Percentiles rank a stretch among this genome's conserved stretches.
phyloP scores from a whole-genome alignment of 2,329 filamentous ascomycete species.

The Nannizziopsis barbatae region DNA sequence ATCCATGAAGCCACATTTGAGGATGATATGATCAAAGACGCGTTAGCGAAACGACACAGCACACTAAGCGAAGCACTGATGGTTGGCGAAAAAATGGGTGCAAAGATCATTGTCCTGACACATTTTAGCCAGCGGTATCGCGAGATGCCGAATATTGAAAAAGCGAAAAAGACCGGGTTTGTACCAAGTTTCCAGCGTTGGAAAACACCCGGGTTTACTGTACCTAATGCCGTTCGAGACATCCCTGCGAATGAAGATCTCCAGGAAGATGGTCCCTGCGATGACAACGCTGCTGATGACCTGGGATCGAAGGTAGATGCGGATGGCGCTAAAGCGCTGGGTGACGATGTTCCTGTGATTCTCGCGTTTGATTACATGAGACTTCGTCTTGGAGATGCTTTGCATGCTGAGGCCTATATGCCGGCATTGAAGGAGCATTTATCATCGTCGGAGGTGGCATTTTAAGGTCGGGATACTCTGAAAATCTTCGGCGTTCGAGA shows the following conservation, averaged over 20 bases:
- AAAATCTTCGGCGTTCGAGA: no score
- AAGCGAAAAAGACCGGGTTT: conserved; percentile 4
- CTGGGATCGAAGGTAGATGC: neutral
- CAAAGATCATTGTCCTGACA: conserved; percentile 69
- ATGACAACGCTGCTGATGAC: neutral
- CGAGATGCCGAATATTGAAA: conserved; percentile 38
- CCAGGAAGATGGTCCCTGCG: neutral
- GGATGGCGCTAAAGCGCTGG: neutral
- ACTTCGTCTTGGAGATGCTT: conserved; percentile 48
- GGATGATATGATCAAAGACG: conserved; percentile 68
- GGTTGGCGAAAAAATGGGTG: conserved; percentile 67
- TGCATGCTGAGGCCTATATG: conserved; percentile 46
- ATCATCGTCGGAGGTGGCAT: conserved; percentile 5
- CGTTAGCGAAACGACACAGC: conserved; percentile 76
- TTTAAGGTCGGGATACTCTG: conserved; percentile 2
- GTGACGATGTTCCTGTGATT: conserved; percentile 42
- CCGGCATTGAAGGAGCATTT: conserved; percentile 46
- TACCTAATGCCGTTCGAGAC: conserved; percentile 12
- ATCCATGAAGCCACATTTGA: conserved; percentile 96
- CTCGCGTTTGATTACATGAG: conserved; percentile 56
- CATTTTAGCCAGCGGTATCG: conserved; percentile 94
- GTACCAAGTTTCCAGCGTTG: neutral
- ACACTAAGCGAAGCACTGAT: conserved; percentile 77
- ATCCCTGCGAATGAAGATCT: conserved; percentile 11
- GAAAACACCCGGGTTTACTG: neutral